Evolutionary conservation across 331 rosid genomes (phyloP), one percentile per base, ranked within the genome.

Genomic region (Dryas integrifolia): DNA sequence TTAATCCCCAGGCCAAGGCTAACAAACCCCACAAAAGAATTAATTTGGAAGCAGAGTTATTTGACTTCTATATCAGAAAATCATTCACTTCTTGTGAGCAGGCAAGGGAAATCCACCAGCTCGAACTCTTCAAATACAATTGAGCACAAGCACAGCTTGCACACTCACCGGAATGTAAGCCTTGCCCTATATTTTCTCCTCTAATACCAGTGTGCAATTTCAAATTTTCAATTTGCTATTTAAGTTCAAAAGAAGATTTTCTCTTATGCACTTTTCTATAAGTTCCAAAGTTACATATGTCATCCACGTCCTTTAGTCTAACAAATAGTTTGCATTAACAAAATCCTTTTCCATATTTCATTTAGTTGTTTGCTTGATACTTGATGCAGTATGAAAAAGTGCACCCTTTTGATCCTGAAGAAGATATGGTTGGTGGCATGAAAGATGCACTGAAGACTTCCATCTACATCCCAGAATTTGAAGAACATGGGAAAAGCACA

Each of bases 311-410:
- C 6, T 30, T 18, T 40, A 26, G 9, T 62, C 15, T 8, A 10
- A 38, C 11, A 1, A 5, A 26, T 71, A 76, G 62, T 57, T 49
- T 65, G 72, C 70, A 57, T 47, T 53, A 72, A 41, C 63, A 58
- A 60, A 46, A 58, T 57, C 18, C 13, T 39, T 44, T 64, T 63
- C 52, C 24, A 58, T 58, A 8, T 14, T 38, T 15, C 14, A 49
- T 61, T 72, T 5, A 65, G 6, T 59, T 75, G 40, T 74, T 52
- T 76, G 69, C 26, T 51, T 82, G 66, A 41, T 71, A 70, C 65
- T 56, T 30, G 45, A 58, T 77, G 70, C 82, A 83, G 93, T 78
- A 76, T 88, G 85, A 72, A 72, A 88, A 78, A 79, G 77, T 90
- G 67, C 90, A 85, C 72, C 87, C 86, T 53, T 73, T 86, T 74